Evolutionary conservation across 1,284 basidiomycete species (phyloP).

Genomic region (Cryptococcus depauperatus): DNA sequence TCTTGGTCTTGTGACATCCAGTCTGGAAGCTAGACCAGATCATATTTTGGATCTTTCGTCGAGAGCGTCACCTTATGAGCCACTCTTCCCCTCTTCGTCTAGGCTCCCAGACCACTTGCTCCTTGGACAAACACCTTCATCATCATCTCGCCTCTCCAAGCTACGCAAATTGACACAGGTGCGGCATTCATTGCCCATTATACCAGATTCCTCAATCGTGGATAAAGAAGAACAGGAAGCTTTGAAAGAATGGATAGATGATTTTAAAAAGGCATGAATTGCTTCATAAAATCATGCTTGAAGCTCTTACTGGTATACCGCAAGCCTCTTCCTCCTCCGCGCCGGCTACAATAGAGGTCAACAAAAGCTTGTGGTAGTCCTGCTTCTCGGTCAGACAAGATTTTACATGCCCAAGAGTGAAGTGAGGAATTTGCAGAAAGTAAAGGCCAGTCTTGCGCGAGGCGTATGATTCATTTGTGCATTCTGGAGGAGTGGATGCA

Average conservation of each 20-base stretch:
- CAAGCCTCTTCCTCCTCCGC: not conserved
- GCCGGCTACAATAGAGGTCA: not conserved
- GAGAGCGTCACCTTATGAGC: not conserved
- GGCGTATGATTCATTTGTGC: no score
- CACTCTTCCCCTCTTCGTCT: not conserved
- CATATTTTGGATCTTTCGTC: not conserved
- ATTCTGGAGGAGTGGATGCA: not conserved
- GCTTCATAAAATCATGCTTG: not conserved
- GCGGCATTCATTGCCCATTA: no score
- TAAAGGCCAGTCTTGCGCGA: not conserved
- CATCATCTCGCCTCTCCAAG: not conserved
- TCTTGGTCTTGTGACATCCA: not conserved
- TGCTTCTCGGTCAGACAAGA: constrained; percentile 4
- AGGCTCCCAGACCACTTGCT: not conserved
- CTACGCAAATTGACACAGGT: no score
- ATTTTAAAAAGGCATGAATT: not conserved
- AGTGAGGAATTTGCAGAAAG: not conserved
- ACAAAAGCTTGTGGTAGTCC: constrained; percentile 9
- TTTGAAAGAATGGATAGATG: not conserved
- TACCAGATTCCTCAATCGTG: no score
- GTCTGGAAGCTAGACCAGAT: not conserved
- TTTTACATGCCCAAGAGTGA: not conserved
- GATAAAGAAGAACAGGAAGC: no score
- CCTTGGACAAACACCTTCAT: not conserved
- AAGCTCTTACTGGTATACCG: not conserved